A percentile compares a stretch with the other conserved stretches of the same genome.
Conservation (phyloP, 2,329 filamentous ascomycete genomes). For the Parafenestella ontariensis region DNA sequence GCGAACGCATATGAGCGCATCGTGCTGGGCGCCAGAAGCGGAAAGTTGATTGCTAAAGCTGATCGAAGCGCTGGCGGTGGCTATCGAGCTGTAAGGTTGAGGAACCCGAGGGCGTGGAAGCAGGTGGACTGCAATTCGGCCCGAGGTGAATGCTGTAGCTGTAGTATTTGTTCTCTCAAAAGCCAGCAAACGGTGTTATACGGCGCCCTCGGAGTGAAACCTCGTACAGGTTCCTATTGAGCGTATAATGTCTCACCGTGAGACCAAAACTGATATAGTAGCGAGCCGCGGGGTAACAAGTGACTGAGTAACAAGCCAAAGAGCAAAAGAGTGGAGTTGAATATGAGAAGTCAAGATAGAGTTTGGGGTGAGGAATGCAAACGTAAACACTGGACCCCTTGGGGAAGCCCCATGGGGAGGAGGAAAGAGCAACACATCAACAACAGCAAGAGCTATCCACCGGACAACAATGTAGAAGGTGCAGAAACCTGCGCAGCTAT, state of each 20-base stretch:
- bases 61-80: not conserved
- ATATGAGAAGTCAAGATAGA: not conserved
- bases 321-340: not conserved
- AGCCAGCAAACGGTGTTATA: not conserved
- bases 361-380: not conserved
- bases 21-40: not conserved
- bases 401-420: not conserved
- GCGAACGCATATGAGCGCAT: conserved; percentile 1
- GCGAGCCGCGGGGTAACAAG: not conserved
- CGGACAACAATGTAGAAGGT: no score
- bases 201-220: not conserved
- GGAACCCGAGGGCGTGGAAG: not conserved
- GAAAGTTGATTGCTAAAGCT: not conserved
- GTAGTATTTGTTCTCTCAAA: not conserved
- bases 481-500: no score
- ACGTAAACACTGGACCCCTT: not conserved
- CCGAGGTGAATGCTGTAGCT: not conserved
- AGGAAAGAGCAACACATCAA: not conserved
- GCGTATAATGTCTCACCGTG: not conserved
- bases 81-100: not conserved
- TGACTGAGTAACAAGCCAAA: not conserved
- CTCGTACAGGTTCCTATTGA: not conserved
- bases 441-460: not conserved
- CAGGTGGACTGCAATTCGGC: not conserved
- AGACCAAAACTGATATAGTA: not conserved